Percentiles rank a stretch among this genome's conserved stretches.
These are phyloP conservation scores for Ceratobasidium theobromae DNA, from an alignment of 1,284 basidiomycete genomes.

Conservation along the genomic window DNA sequence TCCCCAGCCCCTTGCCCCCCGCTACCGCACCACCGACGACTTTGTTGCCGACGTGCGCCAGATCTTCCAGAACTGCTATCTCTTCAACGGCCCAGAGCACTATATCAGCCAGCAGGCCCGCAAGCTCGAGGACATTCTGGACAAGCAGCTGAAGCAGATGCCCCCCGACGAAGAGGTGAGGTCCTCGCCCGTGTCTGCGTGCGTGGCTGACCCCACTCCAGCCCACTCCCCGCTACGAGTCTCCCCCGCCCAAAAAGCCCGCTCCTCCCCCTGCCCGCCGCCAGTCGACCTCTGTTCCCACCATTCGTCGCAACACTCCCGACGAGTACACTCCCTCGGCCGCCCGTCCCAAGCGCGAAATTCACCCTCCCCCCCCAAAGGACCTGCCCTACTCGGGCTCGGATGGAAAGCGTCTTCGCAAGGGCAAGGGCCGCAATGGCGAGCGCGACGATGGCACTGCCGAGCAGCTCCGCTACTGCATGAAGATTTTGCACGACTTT, in stretches of 20 bases:
- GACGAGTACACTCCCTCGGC: constrained; percentile 45
- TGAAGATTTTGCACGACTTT: constrained; percentile 74
- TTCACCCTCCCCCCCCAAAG: constrained; percentile 91
- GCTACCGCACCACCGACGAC: constrained; percentile 72
- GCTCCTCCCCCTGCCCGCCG: constrained; percentile 53
- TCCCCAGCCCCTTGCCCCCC: constrained; percentile 50
- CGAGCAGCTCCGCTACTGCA: constrained; percentile 85
- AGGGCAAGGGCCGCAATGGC: constrained; percentile 58
- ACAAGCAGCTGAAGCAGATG: constrained; percentile 83
- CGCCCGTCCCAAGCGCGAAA: constrained; percentile 92
- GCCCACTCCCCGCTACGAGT: constrained; percentile 28
- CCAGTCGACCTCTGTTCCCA: constrained; percentile 73
- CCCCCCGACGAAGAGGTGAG: constrained; percentile 76
- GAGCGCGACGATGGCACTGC: constrained; percentile 59
- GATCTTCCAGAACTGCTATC: constrained; percentile 85
- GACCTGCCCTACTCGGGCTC: constrained; percentile 84
- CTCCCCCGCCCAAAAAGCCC: constrained; percentile 40
- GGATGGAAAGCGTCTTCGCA: constrained; percentile 43
- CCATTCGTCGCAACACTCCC: constrained; percentile 60
- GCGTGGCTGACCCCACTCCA: constrained; percentile 27
- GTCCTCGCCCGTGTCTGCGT: constrained; percentile 16
- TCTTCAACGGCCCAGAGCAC: constrained; percentile 93
- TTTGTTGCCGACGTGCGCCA: constrained; percentile 81
- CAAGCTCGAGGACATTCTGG: constrained; percentile 81
- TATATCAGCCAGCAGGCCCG: constrained; percentile 76